Conservation (phyloP, 345 rosid species). For the Camelina hispida region DNA sequence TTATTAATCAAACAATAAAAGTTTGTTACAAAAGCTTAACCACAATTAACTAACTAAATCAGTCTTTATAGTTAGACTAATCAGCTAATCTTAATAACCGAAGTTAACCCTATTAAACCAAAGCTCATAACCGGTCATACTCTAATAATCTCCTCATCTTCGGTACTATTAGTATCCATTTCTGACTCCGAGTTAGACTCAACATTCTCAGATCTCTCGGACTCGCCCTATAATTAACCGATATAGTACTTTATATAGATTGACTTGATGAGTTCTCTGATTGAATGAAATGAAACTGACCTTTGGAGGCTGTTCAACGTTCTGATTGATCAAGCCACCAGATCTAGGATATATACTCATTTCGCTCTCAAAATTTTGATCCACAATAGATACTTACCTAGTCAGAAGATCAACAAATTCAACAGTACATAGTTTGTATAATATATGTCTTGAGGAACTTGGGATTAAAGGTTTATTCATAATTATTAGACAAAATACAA, state of each 20-base stretch:
- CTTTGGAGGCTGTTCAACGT: background rate
- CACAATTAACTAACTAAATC: no score
- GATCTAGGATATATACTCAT: background rate
- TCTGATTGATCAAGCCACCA: constrained; percentile 4
- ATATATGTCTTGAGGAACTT: background rate
- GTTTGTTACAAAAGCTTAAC: no score
- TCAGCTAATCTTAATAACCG: no score
- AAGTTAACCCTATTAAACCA: no score
- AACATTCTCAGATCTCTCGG: constrained; percentile 8
- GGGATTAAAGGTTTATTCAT: background rate
- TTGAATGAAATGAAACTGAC: background rate
- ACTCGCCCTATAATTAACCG: background rate
- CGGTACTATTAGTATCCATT: background rate
- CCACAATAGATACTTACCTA: background rate
- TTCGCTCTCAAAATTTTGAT: background rate
- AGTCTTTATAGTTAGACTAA: no score
- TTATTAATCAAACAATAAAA: no score
- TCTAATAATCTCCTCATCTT: background rate
- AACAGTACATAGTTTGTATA: background rate
- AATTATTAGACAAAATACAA: background rate
- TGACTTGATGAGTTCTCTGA: background rate
- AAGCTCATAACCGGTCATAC: no score
- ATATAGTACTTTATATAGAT: background rate
- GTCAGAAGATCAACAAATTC: background rate
- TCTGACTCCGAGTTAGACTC: constrained; percentile 16